Percentiles rank a stretch among this genome's conserved stretches.
Conservation (phyloP, 73 alveolate genomes). For the Tetrahymena thermophila region DNA sequence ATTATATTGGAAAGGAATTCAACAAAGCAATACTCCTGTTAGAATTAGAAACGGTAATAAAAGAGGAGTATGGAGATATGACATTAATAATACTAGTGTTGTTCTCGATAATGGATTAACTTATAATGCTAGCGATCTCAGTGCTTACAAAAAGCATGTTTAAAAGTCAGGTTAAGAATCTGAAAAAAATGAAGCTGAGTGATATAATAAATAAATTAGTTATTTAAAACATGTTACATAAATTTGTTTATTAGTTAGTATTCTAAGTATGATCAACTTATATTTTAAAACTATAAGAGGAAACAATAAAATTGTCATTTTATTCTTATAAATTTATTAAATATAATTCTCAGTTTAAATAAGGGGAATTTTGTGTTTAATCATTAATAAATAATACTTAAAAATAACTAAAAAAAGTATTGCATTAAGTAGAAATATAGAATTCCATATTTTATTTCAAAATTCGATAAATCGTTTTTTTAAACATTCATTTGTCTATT, state of each 20-base stretch:
- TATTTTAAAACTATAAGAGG: neutral
- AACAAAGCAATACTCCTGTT: conserved; percentile 23
- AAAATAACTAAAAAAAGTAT: no score
- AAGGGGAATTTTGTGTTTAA: no score
- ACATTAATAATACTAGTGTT: conserved; percentile 6
- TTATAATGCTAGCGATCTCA: conserved; percentile 12
- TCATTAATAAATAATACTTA: no score
- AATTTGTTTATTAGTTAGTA: neutral
- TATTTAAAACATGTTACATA: neutral
- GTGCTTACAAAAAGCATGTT: neutral
- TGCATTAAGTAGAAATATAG: no score
- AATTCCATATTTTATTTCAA: no score
- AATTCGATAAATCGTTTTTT: no score
- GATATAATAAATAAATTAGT: neutral
- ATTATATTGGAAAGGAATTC: conserved; percentile 20
- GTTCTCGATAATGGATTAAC: conserved; percentile 26
- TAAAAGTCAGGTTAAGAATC: neutral
- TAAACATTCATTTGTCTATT: no score
- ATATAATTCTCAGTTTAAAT: no score
- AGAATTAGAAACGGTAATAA: conserved; percentile 40
- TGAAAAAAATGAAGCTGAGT: neutral
- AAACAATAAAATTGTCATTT: no score
- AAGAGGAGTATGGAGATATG: conserved; percentile 47
- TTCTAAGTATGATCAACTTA: no score
- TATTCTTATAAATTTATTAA: no score